Conservation (phyloP, 371 early-diverging fungal genomes). For the Actinomucor elegans region DNA sequence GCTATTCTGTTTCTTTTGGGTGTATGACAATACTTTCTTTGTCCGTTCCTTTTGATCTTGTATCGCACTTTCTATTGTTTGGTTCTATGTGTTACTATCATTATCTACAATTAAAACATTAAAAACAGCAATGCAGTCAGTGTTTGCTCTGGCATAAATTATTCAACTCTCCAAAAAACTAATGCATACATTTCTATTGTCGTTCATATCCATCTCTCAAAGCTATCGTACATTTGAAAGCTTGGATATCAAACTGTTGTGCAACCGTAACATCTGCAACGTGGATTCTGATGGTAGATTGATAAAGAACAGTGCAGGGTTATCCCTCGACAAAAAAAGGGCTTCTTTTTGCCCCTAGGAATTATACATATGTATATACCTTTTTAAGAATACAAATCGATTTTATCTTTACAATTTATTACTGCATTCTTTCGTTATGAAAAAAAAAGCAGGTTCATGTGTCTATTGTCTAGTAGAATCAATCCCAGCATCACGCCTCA, state of each 20-base stretch:
- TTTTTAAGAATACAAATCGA: no score
- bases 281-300: slow-evolving; percentile 1
- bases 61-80: not conserved
- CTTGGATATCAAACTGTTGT: slow-evolving; percentile 3
- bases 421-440: not conserved
- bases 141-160: not conserved
- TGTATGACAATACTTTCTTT: not conserved
- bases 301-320: not conserved
- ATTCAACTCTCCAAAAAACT: not conserved
- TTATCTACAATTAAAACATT: no score
- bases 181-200: not conserved
- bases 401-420: no score
- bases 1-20: no score
- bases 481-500: not conserved
- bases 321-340: not conserved
- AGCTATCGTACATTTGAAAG: no score
- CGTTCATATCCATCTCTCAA: no score
- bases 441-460: no score
- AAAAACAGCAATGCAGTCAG: no score
- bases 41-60: not conserved
- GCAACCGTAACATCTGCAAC: slow-evolving; percentile 2
- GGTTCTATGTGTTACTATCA: no score
- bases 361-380: no score
- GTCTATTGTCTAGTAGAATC: not conserved
- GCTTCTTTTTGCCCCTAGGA: not conserved